A percentile compares a stretch with the other conserved stretches of the same genome.
These are phyloP conservation scores for Paspalum notatum DNA, from an alignment of 176 grass and related monocot species.

Conservation along the genomic window DNA sequence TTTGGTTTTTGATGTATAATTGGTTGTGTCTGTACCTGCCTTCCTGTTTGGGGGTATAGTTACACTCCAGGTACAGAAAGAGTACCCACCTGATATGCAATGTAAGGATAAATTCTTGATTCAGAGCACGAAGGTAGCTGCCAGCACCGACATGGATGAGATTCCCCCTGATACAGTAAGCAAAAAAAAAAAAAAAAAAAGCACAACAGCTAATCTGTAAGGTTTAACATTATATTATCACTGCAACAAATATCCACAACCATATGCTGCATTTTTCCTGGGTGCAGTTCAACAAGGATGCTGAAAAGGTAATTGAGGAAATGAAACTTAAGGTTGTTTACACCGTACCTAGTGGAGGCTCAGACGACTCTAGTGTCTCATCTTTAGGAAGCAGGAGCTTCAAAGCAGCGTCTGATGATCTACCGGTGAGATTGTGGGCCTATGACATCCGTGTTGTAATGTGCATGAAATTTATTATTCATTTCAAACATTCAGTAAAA, in stretches of 20 bases:
- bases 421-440: constrained; percentile 51
- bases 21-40: background rate
- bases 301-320: constrained; percentile 85
- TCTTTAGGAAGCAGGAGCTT: constrained; percentile 55
- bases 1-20: constrained; percentile 30
- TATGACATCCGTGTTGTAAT: constrained; percentile 5
- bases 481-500: constrained; percentile 1
- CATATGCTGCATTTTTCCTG: constrained; percentile 27
- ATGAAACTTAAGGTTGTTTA: constrained; percentile 95
- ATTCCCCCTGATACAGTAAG: constrained; percentile 83
- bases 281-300: constrained; percentile 87
- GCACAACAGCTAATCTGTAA: constrained; percentile 1
- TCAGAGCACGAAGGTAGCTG: constrained; percentile 85
- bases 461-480: background rate
- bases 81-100: constrained; percentile 79
- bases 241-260: background rate
- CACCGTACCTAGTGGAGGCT: constrained; percentile 47
- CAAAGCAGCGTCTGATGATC: constrained; percentile 55
- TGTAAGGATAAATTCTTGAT: constrained; percentile 99
- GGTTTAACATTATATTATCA: constrained; percentile 11
- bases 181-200: constrained; percentile 33
- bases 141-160: constrained; percentile 80
- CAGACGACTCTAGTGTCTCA: constrained; percentile 64
- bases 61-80: constrained; percentile 89
- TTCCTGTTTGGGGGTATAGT: constrained; percentile 48